Base-by-base conservation (phyloP, 176 grass and related monocot genomes). In the Musa beccarii region DNA sequence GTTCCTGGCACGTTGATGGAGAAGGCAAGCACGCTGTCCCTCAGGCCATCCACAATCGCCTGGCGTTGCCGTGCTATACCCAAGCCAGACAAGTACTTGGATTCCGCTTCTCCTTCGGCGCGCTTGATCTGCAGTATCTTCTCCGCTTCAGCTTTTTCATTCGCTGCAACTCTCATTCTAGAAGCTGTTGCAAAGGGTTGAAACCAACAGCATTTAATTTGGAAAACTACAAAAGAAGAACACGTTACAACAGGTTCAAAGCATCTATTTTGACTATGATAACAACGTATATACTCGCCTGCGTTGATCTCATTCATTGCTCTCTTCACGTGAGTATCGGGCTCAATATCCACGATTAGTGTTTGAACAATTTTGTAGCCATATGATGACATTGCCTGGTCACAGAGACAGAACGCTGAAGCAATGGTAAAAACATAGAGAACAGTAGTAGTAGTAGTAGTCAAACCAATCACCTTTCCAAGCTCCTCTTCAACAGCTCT, bases 261-360 rank as follows among this genome's bases (percentile, higher is more conserved):
- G 57, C 17, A 7, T n/a, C 7, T 21, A 17, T n/a, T 61, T 20
- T 19, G 8, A 61, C 19, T 61, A n/a, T 4, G 15, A 61, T 21
- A n/a, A n/a, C 49, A 53, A 49, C 74, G 2, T 75, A 51, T 75
- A 51, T 10, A 85, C 82, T 81, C 83, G 65, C 91, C 91, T 87
- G 89, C 86, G 57, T 96, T 96, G 59, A 96, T 96, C 80, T 96
- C 92, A 81, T 96, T 96, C 92, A 96, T 96, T 11, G 92, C 92
- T 79, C 82, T 80, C 75, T 96, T 96, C 49, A 96, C 92, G 71
- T 85, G 82, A 49, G 79, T 86, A 76, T 96, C 92, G 10, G 92
- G 92, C 71, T 91, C 92, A 52, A 96, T 91, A 76, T 96, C 89
- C 59, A 91, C 86, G 71, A 96, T 96, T 12, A 96, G 79, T 7